These are phyloP conservation scores for Teratosphaeriaceae sp. DNA, from an alignment of 2,329 filamentous ascomycete genomes.

Conservation along the genomic window DNA sequence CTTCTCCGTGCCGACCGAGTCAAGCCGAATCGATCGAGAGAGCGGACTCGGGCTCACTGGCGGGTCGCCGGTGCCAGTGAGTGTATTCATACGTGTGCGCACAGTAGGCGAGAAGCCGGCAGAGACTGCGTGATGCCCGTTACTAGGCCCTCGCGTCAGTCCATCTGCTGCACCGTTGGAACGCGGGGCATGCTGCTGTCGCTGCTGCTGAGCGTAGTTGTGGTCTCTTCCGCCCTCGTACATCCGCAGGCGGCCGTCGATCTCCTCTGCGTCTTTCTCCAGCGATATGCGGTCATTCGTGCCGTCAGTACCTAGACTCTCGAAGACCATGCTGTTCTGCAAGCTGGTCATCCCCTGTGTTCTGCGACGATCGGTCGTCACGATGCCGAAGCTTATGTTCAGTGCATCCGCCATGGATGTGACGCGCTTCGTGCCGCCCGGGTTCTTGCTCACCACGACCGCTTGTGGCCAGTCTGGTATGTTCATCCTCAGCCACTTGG, in stretches of 20 bases:
- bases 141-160: conserved; percentile 2
- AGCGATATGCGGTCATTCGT: conserved; percentile 28
- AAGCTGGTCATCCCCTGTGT: conserved; percentile 50
- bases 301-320: conserved; percentile 37
- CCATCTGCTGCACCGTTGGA: conserved; percentile 9
- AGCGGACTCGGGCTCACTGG: conserved; percentile 23
- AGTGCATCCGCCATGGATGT: conserved; percentile 92
- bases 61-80: conserved; percentile 4
- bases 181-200: conserved; percentile 8
- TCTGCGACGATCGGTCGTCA: conserved; percentile 69
- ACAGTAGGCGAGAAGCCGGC: conserved; percentile 12
- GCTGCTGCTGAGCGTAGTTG: conserved; percentile 20
- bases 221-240: conserved; percentile 10
- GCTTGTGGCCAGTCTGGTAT: conserved; percentile 82
- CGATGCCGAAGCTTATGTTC: conserved; percentile 96
- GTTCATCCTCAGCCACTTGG: conserved; percentile 89
- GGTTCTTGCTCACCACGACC: conserved; percentile 97
- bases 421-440: conserved; percentile 92
- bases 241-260: conserved; percentile 4
- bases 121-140: conserved; percentile 14
- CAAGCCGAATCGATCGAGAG: conserved; percentile 24
- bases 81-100: conserved; percentile 19
- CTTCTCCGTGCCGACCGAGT: conserved; percentile 17
- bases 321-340: conserved; percentile 71
- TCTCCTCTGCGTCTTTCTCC: conserved; percentile 17